Evolutionary conservation across 805 yeast species (phyloP).

Genomic region (Candida morakotiae): DNA sequence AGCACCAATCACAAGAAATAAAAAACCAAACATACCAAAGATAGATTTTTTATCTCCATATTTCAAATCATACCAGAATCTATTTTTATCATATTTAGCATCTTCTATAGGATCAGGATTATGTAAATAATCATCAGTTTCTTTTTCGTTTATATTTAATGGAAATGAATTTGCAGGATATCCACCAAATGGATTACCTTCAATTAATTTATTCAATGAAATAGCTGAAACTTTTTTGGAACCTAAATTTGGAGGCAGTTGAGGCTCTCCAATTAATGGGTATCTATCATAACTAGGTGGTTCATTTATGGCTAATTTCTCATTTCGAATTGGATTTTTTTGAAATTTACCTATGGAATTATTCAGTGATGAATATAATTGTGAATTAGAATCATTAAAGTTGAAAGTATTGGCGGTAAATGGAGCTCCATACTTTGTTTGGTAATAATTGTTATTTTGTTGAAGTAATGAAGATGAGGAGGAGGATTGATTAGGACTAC

Average conservation of each 20-base stretch:
- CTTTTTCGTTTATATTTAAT: constrained; percentile 84
- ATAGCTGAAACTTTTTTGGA: not conserved
- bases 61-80: constrained; percentile 62
- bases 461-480: not conserved
- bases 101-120: constrained; percentile 95
- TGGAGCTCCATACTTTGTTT: constrained; percentile 2
- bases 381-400: constrained; percentile 1
- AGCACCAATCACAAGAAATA: constrained; percentile 56
- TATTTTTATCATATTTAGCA: constrained; percentile 72
- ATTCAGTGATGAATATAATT: not conserved
- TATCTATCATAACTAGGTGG: constrained; percentile 66
- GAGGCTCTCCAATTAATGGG: constrained; percentile 41
- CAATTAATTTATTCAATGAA: constrained; percentile 34
- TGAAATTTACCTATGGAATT: not conserved
- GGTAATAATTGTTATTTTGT: not conserved
- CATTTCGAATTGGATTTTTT: not conserved
- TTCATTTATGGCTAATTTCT: constrained; percentile 15
- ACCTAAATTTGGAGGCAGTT: not conserved
- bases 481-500: not conserved
- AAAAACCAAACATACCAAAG: constrained; percentile 57
- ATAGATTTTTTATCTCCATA: constrained; percentile 59
- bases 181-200: constrained; percentile 96
- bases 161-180: constrained; percentile 94
- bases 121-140: constrained; percentile 90
- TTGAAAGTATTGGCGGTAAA: constrained; percentile 4